Evolutionary conservation across 2,329 filamentous ascomycete genomes (phyloP).

Genomic region (Phoma sp.): DNA sequence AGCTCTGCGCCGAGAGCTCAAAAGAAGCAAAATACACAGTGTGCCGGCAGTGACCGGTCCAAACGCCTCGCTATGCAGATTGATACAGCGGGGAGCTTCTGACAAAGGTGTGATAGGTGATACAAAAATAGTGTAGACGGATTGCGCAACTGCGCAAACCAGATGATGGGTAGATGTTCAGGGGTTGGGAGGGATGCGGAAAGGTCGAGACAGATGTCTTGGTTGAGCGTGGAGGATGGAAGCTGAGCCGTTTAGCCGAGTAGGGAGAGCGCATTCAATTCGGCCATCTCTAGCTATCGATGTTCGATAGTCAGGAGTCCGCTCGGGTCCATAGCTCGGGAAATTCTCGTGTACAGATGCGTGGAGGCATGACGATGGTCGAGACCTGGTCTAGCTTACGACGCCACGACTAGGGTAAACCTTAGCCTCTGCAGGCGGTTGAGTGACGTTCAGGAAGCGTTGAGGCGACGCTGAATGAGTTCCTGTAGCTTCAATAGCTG

Average conservation of each 20-base stretch:
- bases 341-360: slow-evolving; percentile 13
- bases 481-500: slow-evolving; percentile 41
- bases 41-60: slow-evolving; percentile 7
- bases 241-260: slow-evolving; percentile 18
- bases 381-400: slow-evolving; percentile 29
- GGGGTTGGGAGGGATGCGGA: slow-evolving; percentile 1
- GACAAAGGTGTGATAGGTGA: slow-evolving; percentile 10
- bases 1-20: slow-evolving; percentile 28
- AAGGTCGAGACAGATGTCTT: slow-evolving; percentile 22
- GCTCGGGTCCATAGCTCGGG: slow-evolving; percentile 5
- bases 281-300: background rate
- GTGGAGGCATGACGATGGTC: slow-evolving; percentile 22
- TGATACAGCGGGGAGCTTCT: slow-evolving; percentile 24
- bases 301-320: background rate
- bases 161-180: background rate
- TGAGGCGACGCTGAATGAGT: slow-evolving; percentile 42
- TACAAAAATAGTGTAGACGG: slow-evolving; percentile 11
- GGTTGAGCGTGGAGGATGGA: slow-evolving; percentile 15
- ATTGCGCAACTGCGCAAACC: slow-evolving; percentile 5
- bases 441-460: slow-evolving; percentile 27
- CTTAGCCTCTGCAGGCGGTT: slow-evolving; percentile 20
- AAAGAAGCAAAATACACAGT: slow-evolving; percentile 22
- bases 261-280: background rate
- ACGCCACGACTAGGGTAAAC: slow-evolving; percentile 26
- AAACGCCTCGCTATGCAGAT: slow-evolving; percentile 46